Evolutionary conservation across 1,284 basidiomycete genomes (phyloP), one percentile per base, ranked within the genome.

Genomic region (Apiotrichum sp.): DNA sequence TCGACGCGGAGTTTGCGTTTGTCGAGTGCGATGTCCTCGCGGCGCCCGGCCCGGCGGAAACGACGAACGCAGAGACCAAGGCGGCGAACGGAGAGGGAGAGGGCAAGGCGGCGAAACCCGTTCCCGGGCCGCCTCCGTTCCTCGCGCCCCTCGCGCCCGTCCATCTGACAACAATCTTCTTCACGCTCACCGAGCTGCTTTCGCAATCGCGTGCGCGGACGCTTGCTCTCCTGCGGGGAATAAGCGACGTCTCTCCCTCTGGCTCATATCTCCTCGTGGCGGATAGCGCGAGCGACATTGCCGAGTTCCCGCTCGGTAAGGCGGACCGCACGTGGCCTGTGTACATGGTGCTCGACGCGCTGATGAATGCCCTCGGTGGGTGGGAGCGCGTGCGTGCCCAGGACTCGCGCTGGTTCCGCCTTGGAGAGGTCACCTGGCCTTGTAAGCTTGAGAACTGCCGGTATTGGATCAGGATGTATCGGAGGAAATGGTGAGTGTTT

Each of bases 101-200:
- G 22, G 22, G 22, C 22, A 22, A 22, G 22, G 22, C 22, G 22
- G 22, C 22, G 22, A 22, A 22, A 22, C 6, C 34, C 29, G 38
- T 16, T 40, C 36, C 39, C 33, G 22, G 45, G 40, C 35, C 31
- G 46, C 38, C 44, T 5, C 14, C 22, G 7, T 54, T 39, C 34
- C 46, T 53, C 35, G 3, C 46, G 8, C 46, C 62, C 5, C 34
- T 56, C 16, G 65, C 70, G 8, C 41, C 58, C 16, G 62, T 77
- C 40, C 47, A 62, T 29, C 64, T 78, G 42, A 70, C 76, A 55
- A 78, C 77, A 16, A 62, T 77, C 56, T 65, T 78, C 55, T 78
- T 77, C 69, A 78, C 77, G 7, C 69, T 77, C 10, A 71, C 74
- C 50, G 77, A 78, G 59, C 72, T 78, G 38, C 67, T 78, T 49